Evolutionary conservation across 345 rosid genomes (phyloP).

Genomic region (Geranium brycei): DNA sequence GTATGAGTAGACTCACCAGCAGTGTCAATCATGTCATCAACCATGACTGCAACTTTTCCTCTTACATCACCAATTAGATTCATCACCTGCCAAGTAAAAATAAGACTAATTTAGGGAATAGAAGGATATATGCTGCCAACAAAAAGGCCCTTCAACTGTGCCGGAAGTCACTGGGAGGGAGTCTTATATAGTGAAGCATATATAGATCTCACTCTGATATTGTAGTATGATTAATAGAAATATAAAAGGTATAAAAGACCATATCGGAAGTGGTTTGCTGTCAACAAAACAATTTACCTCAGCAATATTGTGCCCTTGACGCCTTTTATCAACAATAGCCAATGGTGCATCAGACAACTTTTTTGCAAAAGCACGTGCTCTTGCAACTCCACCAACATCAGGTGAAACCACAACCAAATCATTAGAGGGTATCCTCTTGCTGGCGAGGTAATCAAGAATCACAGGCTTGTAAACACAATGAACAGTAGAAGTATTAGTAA

Average conservation of each 20-base stretch:
- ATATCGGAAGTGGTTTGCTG: no score
- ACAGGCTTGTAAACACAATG: constrained; percentile 44
- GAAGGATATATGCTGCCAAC: background rate
- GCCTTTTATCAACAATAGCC: constrained; percentile 95
- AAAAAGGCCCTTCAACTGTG: background rate
- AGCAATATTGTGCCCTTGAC: constrained; percentile 91
- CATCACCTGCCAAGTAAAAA: constrained; percentile 58
- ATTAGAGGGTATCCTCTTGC: constrained; percentile 75
- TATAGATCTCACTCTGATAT: background rate
- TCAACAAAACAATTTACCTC: constrained; percentile 36
- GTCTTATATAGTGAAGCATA: background rate
- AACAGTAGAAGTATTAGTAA: background rate
- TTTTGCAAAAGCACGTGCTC: constrained; percentile 94
- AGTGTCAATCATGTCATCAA: constrained; percentile 97
- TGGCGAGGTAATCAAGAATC: constrained; percentile 90
- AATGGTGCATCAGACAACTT: constrained; percentile 92
- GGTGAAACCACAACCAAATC: constrained; percentile 97
- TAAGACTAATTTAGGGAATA: background rate
- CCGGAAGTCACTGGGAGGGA: background rate
- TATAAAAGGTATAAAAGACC: no score
- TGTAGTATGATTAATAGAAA: background rate
- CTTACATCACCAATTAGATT: constrained; percentile 90
- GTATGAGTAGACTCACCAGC: constrained; percentile 42
- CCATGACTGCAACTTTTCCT: constrained; percentile 96
- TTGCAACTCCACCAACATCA: constrained; percentile 96